Percentiles rank a stretch among this genome's conserved stretches.
phyloP scores from a whole-genome alignment of 441 rosid species.

The Euphorbia schlechtendalii region DNA sequence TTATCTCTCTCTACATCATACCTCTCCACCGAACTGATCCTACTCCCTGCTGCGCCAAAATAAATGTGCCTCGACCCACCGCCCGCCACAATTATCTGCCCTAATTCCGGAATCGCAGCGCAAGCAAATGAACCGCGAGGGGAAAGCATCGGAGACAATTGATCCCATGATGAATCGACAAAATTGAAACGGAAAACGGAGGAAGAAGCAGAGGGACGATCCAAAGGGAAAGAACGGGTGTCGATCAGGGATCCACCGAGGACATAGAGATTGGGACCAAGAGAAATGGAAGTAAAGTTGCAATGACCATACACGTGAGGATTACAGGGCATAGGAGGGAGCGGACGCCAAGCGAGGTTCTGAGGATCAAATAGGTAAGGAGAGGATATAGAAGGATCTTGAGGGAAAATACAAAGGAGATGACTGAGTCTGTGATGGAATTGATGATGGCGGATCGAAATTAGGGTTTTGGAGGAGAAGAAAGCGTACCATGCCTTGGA shows the following conservation, averaged over 20 bases:
- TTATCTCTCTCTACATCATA: slow-evolving; percentile 61
- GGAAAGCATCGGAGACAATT: slow-evolving; percentile 66
- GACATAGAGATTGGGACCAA: slow-evolving; percentile 58
- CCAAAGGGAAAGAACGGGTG: slow-evolving; percentile 72
- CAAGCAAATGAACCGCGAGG: slow-evolving; percentile 95
- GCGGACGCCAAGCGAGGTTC: slow-evolving; percentile 58
- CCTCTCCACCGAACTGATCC: slow-evolving; percentile 70
- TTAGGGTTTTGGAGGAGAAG: slow-evolving; percentile 62
- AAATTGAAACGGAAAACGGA: slow-evolving; percentile 59
- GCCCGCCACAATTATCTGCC: slow-evolving; percentile 74
- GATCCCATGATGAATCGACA: slow-evolving; percentile 48
- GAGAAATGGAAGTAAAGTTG: slow-evolving; percentile 63
- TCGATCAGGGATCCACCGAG: slow-evolving; percentile 88
- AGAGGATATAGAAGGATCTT: slow-evolving; percentile 68
- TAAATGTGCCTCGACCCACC: slow-evolving; percentile 79
- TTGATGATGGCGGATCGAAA: slow-evolving; percentile 44
- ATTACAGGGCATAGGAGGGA: slow-evolving; percentile 73
- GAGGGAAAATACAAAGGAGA: slow-evolving; percentile 77
- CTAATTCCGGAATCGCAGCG: slow-evolving; percentile 35
- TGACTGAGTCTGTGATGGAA: slow-evolving; percentile 33
- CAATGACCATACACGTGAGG: slow-evolving; percentile 78
- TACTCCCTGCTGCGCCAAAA: slow-evolving; percentile 78
- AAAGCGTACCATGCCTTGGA: slow-evolving; percentile 67
- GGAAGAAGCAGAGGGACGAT: slow-evolving; percentile 64
- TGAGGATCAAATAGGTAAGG: slow-evolving; percentile 75